These are phyloP conservation scores for Pichia exigua DNA, from an alignment of 805 yeast genomes.

Conservation along the genomic window DNA sequence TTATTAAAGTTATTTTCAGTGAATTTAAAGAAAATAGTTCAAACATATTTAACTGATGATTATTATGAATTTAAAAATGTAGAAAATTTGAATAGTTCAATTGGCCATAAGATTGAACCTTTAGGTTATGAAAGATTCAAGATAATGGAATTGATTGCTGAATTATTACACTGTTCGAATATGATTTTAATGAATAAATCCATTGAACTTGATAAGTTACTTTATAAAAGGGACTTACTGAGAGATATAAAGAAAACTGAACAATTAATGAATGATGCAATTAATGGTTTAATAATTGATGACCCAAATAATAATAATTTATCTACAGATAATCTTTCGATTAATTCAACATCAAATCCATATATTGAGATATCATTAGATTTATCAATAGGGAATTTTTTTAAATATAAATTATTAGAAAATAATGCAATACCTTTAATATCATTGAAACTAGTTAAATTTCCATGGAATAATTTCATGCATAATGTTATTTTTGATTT, in stretches of 20 bases:
- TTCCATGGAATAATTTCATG: constrained; percentile 96
- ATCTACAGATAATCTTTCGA: constrained; percentile 22
- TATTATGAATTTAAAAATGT: constrained; percentile 14
- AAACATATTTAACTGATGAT: constrained; percentile 25
- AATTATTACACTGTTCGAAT: constrained; percentile 88
- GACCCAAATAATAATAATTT: constrained; percentile 6
- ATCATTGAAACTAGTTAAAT: constrained; percentile 60
- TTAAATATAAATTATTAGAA: constrained; percentile 73
- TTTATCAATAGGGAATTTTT: constrained; percentile 63
- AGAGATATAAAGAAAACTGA: constrained; percentile 45
- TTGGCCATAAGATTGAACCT: constrained; percentile 53
- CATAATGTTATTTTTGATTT: constrained; percentile 96
- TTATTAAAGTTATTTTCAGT: constrained; percentile 69
- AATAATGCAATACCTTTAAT: constrained; percentile 56
- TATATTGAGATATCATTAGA: constrained; percentile 22
- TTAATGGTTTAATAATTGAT: constrained; percentile 26
- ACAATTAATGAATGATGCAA: constrained; percentile 30
- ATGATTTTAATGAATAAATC: constrained; percentile 84
- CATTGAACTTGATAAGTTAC: constrained; percentile 51
- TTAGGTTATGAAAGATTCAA: constrained; percentile 88
- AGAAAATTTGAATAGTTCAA: constrained; percentile 36
- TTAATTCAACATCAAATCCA: constrained; percentile 3
- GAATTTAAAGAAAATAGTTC: constrained; percentile 25
- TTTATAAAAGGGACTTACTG: constrained; percentile 60
- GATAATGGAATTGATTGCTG: constrained; percentile 87